Evolutionary conservation across 1,284 basidiomycete genomes (phyloP).

Genomic region (Pseudozyma pruni): DNA sequence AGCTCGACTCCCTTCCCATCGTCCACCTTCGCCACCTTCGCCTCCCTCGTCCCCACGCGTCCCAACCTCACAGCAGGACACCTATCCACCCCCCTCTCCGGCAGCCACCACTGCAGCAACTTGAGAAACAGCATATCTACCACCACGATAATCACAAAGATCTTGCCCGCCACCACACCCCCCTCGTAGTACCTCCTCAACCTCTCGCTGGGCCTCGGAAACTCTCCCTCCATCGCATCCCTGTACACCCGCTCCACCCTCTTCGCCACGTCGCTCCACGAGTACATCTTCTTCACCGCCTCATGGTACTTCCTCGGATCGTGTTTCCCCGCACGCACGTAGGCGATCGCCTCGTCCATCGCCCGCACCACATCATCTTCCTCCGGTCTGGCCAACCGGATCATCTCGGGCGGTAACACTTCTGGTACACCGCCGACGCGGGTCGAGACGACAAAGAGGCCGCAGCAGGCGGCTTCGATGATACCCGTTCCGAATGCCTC

Average conservation of each 20-base stretch:
- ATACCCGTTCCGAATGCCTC: slow-evolving; percentile 97
- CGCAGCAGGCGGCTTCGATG: slow-evolving; percentile 93
- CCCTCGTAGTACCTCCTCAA: slow-evolving; percentile 72
- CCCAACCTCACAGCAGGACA: slow-evolving; percentile 14
- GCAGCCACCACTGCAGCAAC: slow-evolving; percentile 72
- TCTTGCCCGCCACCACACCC: slow-evolving; percentile 79
- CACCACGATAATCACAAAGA: slow-evolving; percentile 80
- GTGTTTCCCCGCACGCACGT: slow-evolving; percentile 78
- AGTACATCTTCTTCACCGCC: slow-evolving; percentile 83
- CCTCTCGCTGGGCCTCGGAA: slow-evolving; percentile 41
- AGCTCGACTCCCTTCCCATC: not conserved
- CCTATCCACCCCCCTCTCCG: slow-evolving; percentile 21
- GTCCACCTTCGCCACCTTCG: not conserved
- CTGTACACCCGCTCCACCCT: slow-evolving; percentile 87
- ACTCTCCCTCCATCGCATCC: slow-evolving; percentile 72
- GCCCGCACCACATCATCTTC: slow-evolving; percentile 86
- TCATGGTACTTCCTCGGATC: slow-evolving; percentile 82
- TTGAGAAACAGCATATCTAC: slow-evolving; percentile 83
- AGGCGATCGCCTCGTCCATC: slow-evolving; percentile 80
- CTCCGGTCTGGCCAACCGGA: slow-evolving; percentile 90
- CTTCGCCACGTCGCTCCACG: slow-evolving; percentile 82
- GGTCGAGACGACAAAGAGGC: slow-evolving; percentile 92
- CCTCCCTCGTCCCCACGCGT: slow-evolving; percentile 3
- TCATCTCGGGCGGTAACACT: slow-evolving; percentile 90
- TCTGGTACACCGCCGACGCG: slow-evolving; percentile 95